Base-by-base conservation (phyloP, 163 green algal species). In the Chlorella variabilis region DNA sequence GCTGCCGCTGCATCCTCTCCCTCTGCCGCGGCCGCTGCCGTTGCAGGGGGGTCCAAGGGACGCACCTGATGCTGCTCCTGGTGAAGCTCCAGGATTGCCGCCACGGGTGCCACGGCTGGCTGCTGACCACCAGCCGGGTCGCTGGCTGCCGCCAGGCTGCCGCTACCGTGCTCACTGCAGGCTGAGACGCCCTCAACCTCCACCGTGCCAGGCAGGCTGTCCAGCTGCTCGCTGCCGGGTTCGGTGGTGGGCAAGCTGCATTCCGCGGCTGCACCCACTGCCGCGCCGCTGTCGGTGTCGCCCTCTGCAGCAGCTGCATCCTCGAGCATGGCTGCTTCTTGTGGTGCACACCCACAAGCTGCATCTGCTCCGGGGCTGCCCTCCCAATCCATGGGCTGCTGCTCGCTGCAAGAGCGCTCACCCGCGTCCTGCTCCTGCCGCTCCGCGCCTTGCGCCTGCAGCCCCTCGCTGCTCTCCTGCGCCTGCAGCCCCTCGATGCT, bases 361-460 rank as follows among this genome's bases (percentile, higher is more conserved):
- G 25, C 39, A 39, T 38, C 63, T 27, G 20, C 34, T 4, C 33
- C 17, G 9, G 34, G 63, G 34, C 63, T 51, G 17, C 33, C 63
- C 63, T 51, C 63, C 63, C 63, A 71, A 23, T 71, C 63, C 39
- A 75, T 75, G 15, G 39, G 18, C 23, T 56, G 25, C 39, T 33
- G 25, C 23, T 27, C 13, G 8, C 63, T 48, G 34, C 33, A 15
- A 20, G 63, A 34, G 27, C 29, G 34, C 17, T 4, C 34, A 71
- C 20, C 33, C 34, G 3, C 34, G 2, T 48, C 29, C 63, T 71
- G 15, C 63, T 17, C 27, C 63, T 71, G 15, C 11, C 2, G 34
- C 33, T 45, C 63, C n/a, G 48, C 25, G 15, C 4, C 4, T 27
- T 38, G 39, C 39, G 7, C 11, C 45, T 54, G 11, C 15, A 23